Evolutionary conservation across 768 basidiomycete species (phyloP).

Genomic region (Royoungia palumana): DNA sequence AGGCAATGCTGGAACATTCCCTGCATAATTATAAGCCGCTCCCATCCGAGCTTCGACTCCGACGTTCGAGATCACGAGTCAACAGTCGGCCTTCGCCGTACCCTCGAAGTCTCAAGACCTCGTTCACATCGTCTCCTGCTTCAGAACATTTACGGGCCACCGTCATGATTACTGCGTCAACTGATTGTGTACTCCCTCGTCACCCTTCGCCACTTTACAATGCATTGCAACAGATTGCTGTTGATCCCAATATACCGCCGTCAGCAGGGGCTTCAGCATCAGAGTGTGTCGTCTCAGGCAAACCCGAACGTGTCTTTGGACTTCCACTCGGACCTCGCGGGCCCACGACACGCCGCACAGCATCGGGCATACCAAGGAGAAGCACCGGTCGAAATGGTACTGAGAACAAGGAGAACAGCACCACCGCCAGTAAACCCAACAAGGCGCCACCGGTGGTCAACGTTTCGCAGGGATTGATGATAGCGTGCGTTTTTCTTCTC

Average conservation of each 20-base stretch:
- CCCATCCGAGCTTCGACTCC: slow-evolving; percentile 66
- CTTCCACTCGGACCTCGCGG: slow-evolving; percentile 43
- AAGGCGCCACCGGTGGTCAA: slow-evolving; percentile 11
- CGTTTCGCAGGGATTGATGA: slow-evolving; percentile 36
- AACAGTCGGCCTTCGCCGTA: slow-evolving; percentile 74
- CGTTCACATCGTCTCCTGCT: slow-evolving; percentile 35
- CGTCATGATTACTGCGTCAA: slow-evolving; percentile 14
- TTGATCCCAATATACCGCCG: slow-evolving; percentile 43
- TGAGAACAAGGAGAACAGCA: slow-evolving; percentile 56
- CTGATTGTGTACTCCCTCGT: slow-evolving; percentile 13
- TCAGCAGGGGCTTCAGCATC: slow-evolving; percentile 25
- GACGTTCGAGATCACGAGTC: slow-evolving; percentile 61
- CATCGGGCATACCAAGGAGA: slow-evolving; percentile 64
- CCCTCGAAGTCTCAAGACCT: slow-evolving; percentile 49
- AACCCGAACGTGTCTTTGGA: slow-evolving; percentile 25
- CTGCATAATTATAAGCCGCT: slow-evolving; percentile 68
- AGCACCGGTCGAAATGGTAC: slow-evolving; percentile 47
- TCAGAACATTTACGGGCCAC: slow-evolving; percentile 37
- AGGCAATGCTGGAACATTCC: slow-evolving; percentile 69
- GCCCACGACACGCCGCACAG: slow-evolving; percentile 53
- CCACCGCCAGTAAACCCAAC: slow-evolving; percentile 6
- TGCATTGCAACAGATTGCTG: slow-evolving; percentile 41
- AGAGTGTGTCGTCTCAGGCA: slow-evolving; percentile 26
- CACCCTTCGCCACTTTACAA: slow-evolving; percentile 23
- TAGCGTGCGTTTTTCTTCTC: slow-evolving; percentile 47